A percentile compares a stretch with the other conserved stretches of the same genome.
Conservation (phyloP, 495 filamentous ascomycete genomes). For the Sordaria brevicollis region DNA sequence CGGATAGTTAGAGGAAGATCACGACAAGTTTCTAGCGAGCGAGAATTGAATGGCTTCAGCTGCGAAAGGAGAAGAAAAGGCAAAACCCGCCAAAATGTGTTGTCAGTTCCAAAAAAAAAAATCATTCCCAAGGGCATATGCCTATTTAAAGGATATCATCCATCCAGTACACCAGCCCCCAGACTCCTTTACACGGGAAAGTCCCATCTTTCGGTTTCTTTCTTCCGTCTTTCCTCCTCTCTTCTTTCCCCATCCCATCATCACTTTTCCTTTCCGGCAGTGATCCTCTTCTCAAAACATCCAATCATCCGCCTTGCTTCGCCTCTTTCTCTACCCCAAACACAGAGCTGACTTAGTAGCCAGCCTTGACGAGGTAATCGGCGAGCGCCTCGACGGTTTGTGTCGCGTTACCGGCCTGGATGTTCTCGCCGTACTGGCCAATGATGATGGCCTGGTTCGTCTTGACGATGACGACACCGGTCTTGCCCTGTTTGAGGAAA, state of each 20-base stretch:
- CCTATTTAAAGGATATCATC: not conserved
- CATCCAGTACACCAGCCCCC: not conserved
- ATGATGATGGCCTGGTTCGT: conserved; percentile 78
- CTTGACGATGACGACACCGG: conserved; percentile 69
- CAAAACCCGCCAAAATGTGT: not conserved
- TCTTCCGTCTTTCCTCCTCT: not conserved
- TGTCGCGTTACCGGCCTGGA: conserved; percentile 55
- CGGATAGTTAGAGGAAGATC: not conserved
- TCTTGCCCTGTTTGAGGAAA: conserved; percentile 52
- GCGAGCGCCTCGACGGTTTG: conserved; percentile 56
- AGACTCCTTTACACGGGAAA: not conserved
- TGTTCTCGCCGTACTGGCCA: conserved; percentile 66
- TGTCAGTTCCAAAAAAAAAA: not conserved
- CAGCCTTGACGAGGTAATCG: conserved; percentile 60
- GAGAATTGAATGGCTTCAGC: not conserved
- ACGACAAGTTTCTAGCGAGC: not conserved
- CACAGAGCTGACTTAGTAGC: conserved; percentile 46
- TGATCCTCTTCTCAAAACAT: not conserved
- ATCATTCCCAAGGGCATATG: not conserved
- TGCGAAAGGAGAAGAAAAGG: not conserved
- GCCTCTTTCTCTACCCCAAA: not conserved
- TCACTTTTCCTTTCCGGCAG: not conserved
- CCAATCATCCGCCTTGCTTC: not conserved
- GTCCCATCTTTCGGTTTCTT: not conserved
- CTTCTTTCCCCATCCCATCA: not conserved